These are phyloP conservation scores for Jamesozyma piceae DNA, from an alignment of 805 yeast species.

Conservation along the genomic window DNA sequence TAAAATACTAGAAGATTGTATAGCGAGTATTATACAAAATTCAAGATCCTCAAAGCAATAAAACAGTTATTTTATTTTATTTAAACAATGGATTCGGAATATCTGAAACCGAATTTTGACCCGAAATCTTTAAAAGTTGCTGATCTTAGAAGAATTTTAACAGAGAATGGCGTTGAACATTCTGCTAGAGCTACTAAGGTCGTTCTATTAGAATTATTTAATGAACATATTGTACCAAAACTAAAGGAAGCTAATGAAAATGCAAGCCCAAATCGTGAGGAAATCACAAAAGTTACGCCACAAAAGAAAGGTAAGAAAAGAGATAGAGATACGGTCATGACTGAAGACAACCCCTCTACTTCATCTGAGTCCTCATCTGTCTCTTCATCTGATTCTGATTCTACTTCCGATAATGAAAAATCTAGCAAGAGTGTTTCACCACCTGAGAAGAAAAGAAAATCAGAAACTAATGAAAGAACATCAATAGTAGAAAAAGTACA, in stretches of 20 bases:
- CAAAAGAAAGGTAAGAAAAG: slow-evolving; percentile 23
- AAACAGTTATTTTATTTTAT: not conserved
- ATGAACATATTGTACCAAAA: slow-evolving; percentile 42
- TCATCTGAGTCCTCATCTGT: not conserved
- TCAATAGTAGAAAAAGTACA: slow-evolving; percentile 22
- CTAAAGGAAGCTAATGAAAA: slow-evolving; percentile 34
- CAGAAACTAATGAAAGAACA: slow-evolving; percentile 8
- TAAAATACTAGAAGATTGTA: too few species aligned
- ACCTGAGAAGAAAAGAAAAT: slow-evolving; percentile 4
- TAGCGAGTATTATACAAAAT: too few species aligned
- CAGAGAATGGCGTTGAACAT: slow-evolving; percentile 51
- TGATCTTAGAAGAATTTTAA: slow-evolving; percentile 56
- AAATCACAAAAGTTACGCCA: slow-evolving; percentile 11
- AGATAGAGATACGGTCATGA: not conserved
- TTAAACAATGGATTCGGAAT: slow-evolving; percentile 8
- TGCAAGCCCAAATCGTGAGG: slow-evolving; percentile 1
- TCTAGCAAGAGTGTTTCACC: not conserved
- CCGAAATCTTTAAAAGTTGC: slow-evolving; percentile 58
- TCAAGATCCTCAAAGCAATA: not conserved
- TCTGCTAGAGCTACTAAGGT: slow-evolving; percentile 60
- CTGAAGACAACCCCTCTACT: slow-evolving; percentile 3
- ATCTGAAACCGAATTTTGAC: slow-evolving; percentile 45
- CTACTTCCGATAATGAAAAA: not conserved
- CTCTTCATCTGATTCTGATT: too few species aligned
- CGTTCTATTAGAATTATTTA: slow-evolving; percentile 52